Evolutionary conservation across 2,329 filamentous ascomycete genomes (phyloP).

Genomic region (Epichloe brachyelytri): DNA sequence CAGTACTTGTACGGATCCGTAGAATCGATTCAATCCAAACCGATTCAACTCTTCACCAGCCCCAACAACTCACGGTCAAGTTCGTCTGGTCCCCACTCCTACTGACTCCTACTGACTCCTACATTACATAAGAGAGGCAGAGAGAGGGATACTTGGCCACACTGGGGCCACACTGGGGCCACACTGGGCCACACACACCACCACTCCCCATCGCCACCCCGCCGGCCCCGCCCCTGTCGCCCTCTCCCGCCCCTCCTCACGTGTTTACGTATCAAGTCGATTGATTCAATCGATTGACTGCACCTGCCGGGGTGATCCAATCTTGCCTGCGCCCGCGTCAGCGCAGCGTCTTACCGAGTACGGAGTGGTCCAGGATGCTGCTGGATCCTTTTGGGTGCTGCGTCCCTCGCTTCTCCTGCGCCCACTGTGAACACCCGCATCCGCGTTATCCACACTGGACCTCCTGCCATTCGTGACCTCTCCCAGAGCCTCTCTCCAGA

Average conservation of each 20-base stretch:
- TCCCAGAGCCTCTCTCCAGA: not conserved
- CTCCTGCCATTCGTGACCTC: not conserved
- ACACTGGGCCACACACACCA: not conserved
- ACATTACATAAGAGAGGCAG: no score
- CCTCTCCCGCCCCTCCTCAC: not conserved
- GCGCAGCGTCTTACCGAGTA: no score
- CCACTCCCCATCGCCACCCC: not conserved
- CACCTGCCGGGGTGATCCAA: not conserved
- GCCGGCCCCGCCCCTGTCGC: not conserved
- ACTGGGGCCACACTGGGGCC: not conserved
- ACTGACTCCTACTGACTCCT: no score
- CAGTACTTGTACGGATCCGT: no score
- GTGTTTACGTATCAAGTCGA: not conserved
- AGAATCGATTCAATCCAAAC: no score
- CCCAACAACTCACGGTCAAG: no score
- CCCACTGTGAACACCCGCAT: not conserved
- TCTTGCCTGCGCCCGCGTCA: no score
- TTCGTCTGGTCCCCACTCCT: no score
- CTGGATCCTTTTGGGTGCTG: not conserved
- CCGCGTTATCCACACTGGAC: conserved; percentile 4
- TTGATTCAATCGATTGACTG: no score
- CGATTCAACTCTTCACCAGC: no score
- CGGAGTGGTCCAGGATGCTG: not conserved
- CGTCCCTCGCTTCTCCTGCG: no score
- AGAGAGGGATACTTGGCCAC: no score